Conservation (phyloP, 202 grass and related monocot species). For the Setaria italica region DNA sequence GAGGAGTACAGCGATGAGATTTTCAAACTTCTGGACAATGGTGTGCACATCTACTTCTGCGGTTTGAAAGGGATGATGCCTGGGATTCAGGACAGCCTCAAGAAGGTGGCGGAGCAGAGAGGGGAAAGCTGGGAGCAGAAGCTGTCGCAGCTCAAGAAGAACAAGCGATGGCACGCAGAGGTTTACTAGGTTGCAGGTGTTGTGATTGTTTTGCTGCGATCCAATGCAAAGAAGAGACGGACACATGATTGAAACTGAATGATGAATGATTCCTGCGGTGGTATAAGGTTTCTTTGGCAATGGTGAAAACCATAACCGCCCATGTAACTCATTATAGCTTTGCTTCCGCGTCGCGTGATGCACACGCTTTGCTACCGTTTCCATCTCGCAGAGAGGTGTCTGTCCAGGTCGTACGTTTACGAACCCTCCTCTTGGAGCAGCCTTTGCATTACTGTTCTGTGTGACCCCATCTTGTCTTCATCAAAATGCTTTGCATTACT, state of each 20-base stretch:
- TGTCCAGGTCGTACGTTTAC: neutral
- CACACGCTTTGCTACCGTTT: constrained; percentile 6
- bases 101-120: constrained; percentile 81
- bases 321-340: constrained; percentile 42
- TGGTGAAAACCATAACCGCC: neutral
- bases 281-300: constrained; percentile 18
- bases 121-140: constrained; percentile 96
- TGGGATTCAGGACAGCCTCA: constrained; percentile 87
- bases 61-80: constrained; percentile 99
- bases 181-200: constrained; percentile 62
- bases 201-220: neutral
- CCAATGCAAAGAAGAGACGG: neutral
- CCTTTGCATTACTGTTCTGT: neutral
- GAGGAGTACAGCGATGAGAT: constrained; percentile 94
- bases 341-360: constrained; percentile 42
- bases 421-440: constrained; percentile 11
- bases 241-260: neutral
- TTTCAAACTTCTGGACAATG: constrained; percentile 86
- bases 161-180: constrained; percentile 98
- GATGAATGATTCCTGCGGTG: constrained; percentile 6
- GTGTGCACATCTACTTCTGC: constrained; percentile 92
- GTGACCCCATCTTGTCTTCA: neutral
- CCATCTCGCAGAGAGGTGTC: neutral
- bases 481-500: neutral
- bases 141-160: constrained; percentile 88